These are phyloP conservation scores for Drechmeria coniospora DNA, from an alignment of 2,329 filamentous ascomycete genomes.

Conservation along the genomic window DNA sequence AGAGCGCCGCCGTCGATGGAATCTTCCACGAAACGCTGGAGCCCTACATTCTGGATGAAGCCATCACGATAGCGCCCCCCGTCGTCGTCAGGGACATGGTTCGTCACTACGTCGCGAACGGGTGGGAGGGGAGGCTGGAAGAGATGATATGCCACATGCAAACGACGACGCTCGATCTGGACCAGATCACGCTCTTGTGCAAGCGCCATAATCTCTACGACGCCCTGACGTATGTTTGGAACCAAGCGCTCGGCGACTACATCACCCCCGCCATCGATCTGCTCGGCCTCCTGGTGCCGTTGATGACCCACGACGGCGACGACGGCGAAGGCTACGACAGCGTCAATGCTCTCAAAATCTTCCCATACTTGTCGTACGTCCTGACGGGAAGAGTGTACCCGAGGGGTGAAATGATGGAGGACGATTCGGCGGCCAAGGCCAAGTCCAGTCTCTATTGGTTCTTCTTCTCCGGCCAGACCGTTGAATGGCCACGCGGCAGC, in stretches of 20 bases:
- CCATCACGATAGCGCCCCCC: conserved; percentile 63
- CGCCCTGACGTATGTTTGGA: conserved; percentile 94
- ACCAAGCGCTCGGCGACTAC: conserved; percentile 75
- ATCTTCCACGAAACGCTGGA: conserved; percentile 83
- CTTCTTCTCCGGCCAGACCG: conserved; percentile 70
- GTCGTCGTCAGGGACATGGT: conserved; percentile 76
- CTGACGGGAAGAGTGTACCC: conserved; percentile 88
- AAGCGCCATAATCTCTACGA: conserved; percentile 88
- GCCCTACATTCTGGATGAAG: conserved; percentile 67
- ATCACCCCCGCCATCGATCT: conserved; percentile 82
- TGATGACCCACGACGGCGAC: conserved; percentile 41
- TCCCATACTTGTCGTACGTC: conserved; percentile 84
- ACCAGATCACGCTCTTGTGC: conserved; percentile 81
- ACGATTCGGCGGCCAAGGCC: conserved; percentile 56
- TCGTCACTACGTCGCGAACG: conserved; percentile 60
- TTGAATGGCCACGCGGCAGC: conserved; percentile 57
- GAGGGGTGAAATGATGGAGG: conserved; percentile 59
- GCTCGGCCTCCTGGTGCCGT: conserved; percentile 47
- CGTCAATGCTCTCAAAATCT: conserved; percentile 74
- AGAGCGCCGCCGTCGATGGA: conserved; percentile 55
- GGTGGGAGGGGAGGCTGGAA: conserved; percentile 65
- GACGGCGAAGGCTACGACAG: conserved; percentile 42
- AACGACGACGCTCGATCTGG: conserved; percentile 79
- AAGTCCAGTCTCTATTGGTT: conserved; percentile 89
- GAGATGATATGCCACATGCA: conserved; percentile 91